A percentile compares a stretch with the other conserved stretches of the same genome.
phyloP scores from a whole-genome alignment of 2,329 filamentous ascomycete genomes.

The Mycocentrospora acerina region DNA sequence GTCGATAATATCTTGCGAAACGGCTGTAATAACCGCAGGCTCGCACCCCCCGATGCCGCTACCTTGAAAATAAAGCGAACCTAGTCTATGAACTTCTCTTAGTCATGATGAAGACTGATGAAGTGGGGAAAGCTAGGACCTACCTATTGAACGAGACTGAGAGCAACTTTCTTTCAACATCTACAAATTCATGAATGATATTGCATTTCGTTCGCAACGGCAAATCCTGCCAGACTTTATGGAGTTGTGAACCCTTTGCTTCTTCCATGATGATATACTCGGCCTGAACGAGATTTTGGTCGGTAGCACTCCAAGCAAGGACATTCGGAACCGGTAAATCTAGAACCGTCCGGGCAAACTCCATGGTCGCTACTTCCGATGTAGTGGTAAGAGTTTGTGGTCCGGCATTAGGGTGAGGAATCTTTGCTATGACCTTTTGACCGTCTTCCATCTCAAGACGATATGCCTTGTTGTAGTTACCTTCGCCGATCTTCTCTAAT shows the following conservation, averaged over 20 bases:
- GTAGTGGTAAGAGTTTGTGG: constrained; percentile 8
- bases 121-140: constrained; percentile 18
- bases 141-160: constrained; percentile 31
- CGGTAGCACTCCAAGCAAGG: constrained; percentile 23
- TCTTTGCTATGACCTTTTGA: constrained; percentile 17
- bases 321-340: constrained; percentile 26
- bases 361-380: constrained; percentile 14
- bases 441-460: constrained; percentile 20
- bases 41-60: constrained; percentile 32
- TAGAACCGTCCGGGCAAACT: constrained; percentile 15
- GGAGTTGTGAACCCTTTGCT: constrained; percentile 23
- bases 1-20: constrained; percentile 15
- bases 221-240: constrained; percentile 25
- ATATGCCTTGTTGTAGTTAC: constrained; percentile 30
- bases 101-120: constrained; percentile 17
- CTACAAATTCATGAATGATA: constrained; percentile 28
- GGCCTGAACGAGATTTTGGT: constrained; percentile 24
- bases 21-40: constrained; percentile 21
- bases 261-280: constrained; percentile 38
- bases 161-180: constrained; percentile 33
- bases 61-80: constrained; percentile 25
- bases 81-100: constrained; percentile 11
- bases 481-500: constrained; percentile 26
- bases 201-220: constrained; percentile 17
- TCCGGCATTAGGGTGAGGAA: constrained; percentile 26